phyloP scores from a whole-genome alignment of 2,329 filamentous ascomycete genomes.

The Alternaria brassicae region DNA sequence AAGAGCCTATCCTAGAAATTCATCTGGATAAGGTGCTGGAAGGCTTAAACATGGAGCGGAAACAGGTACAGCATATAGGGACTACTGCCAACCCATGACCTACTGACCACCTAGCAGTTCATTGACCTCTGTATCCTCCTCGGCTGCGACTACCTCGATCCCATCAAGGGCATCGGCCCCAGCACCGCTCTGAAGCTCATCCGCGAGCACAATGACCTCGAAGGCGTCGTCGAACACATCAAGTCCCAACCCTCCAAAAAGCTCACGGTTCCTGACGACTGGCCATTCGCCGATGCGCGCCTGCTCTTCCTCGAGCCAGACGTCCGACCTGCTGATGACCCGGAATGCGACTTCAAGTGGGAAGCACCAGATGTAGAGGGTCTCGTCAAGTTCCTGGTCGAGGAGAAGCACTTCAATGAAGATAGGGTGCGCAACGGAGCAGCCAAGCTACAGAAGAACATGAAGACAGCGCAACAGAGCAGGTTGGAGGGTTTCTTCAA shows the following conservation, averaged over 20 bases:
- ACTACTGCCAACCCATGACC: constrained; percentile 3
- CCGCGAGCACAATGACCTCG: constrained; percentile 85
- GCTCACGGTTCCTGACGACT: constrained; percentile 89
- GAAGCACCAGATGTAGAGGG: constrained; percentile 90
- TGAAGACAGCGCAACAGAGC: constrained; percentile 90
- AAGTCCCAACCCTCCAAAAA: constrained; percentile 71
- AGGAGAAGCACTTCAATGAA: constrained; percentile 96
- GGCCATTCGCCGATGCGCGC: constrained; percentile 92
- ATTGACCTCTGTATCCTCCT: constrained; percentile 97
- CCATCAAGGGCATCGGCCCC: constrained; percentile 92
- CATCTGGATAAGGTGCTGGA: constrained; percentile 85
- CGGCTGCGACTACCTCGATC: constrained; percentile 96
- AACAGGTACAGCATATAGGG: constrained; percentile 67
- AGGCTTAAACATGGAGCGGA: constrained; percentile 84
- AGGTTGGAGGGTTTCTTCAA: constrained; percentile 98
- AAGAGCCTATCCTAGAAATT: constrained; percentile 97
- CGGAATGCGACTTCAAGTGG: constrained; percentile 97
- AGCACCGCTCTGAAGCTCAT: constrained; percentile 93
- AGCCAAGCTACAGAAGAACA: constrained; percentile 81
- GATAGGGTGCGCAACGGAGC: constrained; percentile 86
- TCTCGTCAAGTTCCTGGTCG: constrained; percentile 85
- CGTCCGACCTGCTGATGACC: constrained; percentile 80
- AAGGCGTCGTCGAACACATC: constrained; percentile 85
- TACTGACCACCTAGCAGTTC: constrained; percentile 65
- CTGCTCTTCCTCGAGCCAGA: constrained; percentile 92